Evolutionary conservation across 2,329 filamentous ascomycete species (phyloP).

Genomic region (Neocucurbitaria cava): DNA sequence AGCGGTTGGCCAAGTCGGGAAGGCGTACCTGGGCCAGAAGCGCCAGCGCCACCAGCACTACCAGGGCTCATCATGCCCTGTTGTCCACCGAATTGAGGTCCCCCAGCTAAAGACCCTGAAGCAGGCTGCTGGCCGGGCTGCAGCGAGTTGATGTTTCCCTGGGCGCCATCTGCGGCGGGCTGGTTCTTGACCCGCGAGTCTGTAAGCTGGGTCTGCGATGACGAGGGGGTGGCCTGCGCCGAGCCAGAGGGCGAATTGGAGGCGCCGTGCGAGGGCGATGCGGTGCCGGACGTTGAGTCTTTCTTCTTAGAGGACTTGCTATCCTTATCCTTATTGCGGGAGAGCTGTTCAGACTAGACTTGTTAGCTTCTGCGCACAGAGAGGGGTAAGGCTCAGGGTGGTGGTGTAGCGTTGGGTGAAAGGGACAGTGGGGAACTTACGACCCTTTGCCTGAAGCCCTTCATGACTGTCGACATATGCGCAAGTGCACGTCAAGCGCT

Average conservation of each 20-base stretch:
- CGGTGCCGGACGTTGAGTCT: constrained; percentile 69
- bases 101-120: constrained; percentile 36
- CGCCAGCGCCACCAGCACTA: constrained; percentile 57
- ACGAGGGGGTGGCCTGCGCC: constrained; percentile 78
- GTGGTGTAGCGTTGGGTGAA: constrained; percentile 28
- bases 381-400: constrained; percentile 28
- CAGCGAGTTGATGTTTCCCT: constrained; percentile 30
- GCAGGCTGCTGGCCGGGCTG: constrained; percentile 42
- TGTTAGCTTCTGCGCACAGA: constrained; percentile 55
- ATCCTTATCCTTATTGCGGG: constrained; percentile 88
- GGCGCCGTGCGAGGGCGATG: constrained; percentile 73
- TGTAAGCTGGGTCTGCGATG: constrained; percentile 85
- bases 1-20: constrained; percentile 68
- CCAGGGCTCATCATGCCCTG: constrained; percentile 39
- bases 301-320: constrained; percentile 78
- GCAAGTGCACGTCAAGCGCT: constrained; percentile 38
- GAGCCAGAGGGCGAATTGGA: constrained; percentile 66
- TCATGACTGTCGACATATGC: constrained; percentile 72
- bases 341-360: constrained; percentile 79
- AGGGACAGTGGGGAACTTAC: constrained; percentile 65
- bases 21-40: constrained; percentile 60
- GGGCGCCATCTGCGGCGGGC: constrained; percentile 52
- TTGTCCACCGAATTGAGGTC: constrained; percentile 43
- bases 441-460: constrained; percentile 96
- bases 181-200: constrained; percentile 85